A percentile compares a stretch with the other conserved stretches of the same genome.
Conservation (phyloP, 2,329 filamentous ascomycete genomes). For the Aspergillus neotritici region DNA sequence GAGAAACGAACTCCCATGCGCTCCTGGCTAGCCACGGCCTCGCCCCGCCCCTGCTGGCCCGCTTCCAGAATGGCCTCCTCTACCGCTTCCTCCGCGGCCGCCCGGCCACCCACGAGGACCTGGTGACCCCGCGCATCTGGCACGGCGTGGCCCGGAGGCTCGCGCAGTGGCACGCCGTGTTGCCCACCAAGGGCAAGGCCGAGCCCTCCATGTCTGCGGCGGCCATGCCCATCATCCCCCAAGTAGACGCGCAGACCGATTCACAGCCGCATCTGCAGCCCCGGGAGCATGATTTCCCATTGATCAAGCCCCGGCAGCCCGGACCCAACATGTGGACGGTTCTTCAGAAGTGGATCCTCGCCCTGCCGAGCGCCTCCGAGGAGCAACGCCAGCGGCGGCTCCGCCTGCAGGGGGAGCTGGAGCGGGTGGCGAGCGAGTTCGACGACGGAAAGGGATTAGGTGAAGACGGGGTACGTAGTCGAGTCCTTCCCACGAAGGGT, state of each 20-base stretch:
- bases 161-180: constrained; percentile 83
- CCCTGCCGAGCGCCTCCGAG: constrained; percentile 68
- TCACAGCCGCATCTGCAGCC: constrained; percentile 9
- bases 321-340: constrained; percentile 91
- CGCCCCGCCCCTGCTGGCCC: constrained; percentile 79
- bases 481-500: background rate
- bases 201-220: constrained; percentile 13
- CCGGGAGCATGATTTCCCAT: constrained; percentile 10
- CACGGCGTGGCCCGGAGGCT: constrained; percentile 75
- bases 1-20: constrained; percentile 67
- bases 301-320: constrained; percentile 59
- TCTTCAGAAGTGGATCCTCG: constrained; percentile 91
- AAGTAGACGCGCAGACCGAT: constrained; percentile 17
- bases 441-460: constrained; percentile 73
- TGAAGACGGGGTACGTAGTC: constrained; percentile 57
- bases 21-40: constrained; percentile 77
- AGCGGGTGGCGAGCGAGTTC: constrained; percentile 62
- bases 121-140: constrained; percentile 70
- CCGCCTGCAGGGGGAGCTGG: constrained; percentile 67
- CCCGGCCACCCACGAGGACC: constrained; percentile 72
- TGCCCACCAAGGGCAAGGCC: constrained; percentile 51
- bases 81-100: constrained; percentile 84
- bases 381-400: constrained; percentile 62
- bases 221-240: constrained; percentile 15
- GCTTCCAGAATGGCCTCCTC: constrained; percentile 92